Conservation (phyloP, 306 rosid genomes). For the Cucumis melo region DNA sequence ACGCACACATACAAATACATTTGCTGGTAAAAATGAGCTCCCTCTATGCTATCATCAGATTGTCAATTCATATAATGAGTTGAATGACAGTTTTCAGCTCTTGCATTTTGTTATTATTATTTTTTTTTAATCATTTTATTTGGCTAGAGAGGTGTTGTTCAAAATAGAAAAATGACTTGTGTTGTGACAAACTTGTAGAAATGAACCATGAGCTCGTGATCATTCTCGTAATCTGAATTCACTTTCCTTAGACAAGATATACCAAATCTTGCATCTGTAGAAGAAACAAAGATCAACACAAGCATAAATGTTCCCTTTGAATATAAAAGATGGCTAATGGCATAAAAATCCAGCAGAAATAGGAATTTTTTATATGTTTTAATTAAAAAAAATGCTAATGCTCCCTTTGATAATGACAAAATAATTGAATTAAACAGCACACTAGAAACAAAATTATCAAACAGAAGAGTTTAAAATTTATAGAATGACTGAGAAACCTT, state of each 20-base stretch:
- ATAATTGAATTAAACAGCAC: neutral
- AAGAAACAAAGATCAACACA: neutral
- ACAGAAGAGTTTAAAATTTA: neutral
- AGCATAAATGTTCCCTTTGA: neutral
- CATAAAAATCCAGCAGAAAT: neutral
- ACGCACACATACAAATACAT: neutral
- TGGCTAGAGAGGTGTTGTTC: neutral
- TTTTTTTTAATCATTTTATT: neutral
- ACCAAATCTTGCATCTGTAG: conserved; percentile 65
- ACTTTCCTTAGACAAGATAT: conserved; percentile 64
- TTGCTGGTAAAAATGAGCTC: neutral
- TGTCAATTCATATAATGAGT: neutral
- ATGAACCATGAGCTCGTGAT: conserved; percentile 53
- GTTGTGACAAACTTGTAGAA: conserved; percentile 50
- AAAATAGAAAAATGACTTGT: conserved; percentile 23
- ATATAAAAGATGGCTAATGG: neutral
- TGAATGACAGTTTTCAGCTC: neutral
- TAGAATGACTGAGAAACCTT: neutral
- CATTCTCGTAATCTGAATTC: conserved; percentile 45
- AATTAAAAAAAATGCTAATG: neutral
- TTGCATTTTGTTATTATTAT: neutral
- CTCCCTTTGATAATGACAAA: neutral
- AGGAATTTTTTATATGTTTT: neutral
- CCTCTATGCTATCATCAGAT: neutral
- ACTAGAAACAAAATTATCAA: neutral